Percentiles rank a stretch among this genome's conserved stretches.
Evolutionary conservation across 768 basidiomycete species (phyloP).

Genomic region (Leccinum longicurvipes): DNA sequence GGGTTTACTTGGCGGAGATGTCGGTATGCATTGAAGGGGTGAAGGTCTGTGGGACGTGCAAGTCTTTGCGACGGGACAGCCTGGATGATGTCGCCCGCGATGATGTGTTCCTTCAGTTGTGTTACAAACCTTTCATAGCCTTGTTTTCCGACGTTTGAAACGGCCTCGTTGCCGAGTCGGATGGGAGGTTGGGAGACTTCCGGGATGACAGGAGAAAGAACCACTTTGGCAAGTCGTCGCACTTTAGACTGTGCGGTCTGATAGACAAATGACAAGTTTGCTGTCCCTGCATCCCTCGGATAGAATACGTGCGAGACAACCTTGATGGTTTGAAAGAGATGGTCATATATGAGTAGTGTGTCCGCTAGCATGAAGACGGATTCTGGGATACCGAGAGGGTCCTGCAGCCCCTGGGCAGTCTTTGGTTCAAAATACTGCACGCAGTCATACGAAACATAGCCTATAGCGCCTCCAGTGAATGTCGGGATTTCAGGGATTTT

Average conservation of each 20-base stretch:
- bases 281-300: slow-evolving; percentile 62
- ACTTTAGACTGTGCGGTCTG: slow-evolving; percentile 82
- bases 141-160: slow-evolving; percentile 89
- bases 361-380: slow-evolving; percentile 96
- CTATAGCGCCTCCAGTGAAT: slow-evolving; percentile 96
- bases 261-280: slow-evolving; percentile 81
- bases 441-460: slow-evolving; percentile 96
- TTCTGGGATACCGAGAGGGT: slow-evolving; percentile 87
- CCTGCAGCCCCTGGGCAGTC: slow-evolving; percentile 70
- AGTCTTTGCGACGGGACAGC: slow-evolving; percentile 96
- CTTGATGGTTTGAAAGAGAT: slow-evolving; percentile 92
- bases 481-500: slow-evolving; percentile 89
- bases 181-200: slow-evolving; percentile 67
- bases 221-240: slow-evolving; percentile 70
- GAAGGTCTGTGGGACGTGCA: slow-evolving; percentile 77
- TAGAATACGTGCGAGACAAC: slow-evolving; percentile 95
- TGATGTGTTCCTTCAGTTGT: slow-evolving; percentile 87
- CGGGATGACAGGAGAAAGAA: slow-evolving; percentile 50
- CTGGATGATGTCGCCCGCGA: slow-evolving; percentile 97
- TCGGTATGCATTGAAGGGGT: slow-evolving; percentile 97
- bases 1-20: slow-evolving; percentile 94
- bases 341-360: slow-evolving; percentile 94
- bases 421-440: slow-evolving; percentile 96
- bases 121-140: slow-evolving; percentile 94
- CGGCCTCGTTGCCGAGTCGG: slow-evolving; percentile 60